Conservation (phyloP, 2,329 filamentous ascomycete genomes). For the Colletotrichum sublineola region DNA sequence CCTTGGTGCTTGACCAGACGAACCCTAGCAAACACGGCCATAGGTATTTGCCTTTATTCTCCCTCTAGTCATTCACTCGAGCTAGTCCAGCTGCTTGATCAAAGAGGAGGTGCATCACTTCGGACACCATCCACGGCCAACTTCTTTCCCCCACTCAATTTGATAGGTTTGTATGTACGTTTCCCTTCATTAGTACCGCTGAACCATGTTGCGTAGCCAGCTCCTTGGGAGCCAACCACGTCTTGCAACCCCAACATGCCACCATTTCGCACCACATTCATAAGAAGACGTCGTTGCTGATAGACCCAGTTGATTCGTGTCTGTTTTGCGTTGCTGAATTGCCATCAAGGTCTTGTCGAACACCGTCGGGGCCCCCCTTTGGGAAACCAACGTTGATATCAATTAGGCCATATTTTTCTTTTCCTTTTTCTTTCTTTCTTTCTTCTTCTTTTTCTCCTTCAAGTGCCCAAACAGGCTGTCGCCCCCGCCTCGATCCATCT, state of each 20-base stretch:
- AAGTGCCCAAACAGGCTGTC: too few species aligned
- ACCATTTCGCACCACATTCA: background rate
- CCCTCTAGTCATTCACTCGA: background rate
- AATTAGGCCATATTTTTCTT: too few species aligned
- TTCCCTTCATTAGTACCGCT: too few species aligned
- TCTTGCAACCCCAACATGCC: background rate
- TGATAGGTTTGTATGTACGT: too few species aligned
- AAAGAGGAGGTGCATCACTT: background rate
- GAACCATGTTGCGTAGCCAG: too few species aligned
- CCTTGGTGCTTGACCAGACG: too few species aligned
- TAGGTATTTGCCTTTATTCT: too few species aligned
- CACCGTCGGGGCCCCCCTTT: background rate
- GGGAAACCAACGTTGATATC: background rate
- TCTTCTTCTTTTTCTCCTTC: too few species aligned
- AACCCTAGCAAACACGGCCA: too few species aligned
- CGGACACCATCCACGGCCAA: background rate
- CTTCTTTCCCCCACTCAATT: background rate
- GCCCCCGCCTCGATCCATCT: too few species aligned
- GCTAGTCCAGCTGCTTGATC: conserved; percentile 1
- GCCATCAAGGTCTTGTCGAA: background rate
- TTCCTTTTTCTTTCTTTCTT: too few species aligned
- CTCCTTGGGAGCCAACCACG: too few species aligned
- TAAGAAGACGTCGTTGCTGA: background rate
- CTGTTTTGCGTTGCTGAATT: background rate
- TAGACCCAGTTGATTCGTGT: background rate